Conservation (phyloP, 2,329 filamentous ascomycete species). For the Hypoxylon sp. region DNA sequence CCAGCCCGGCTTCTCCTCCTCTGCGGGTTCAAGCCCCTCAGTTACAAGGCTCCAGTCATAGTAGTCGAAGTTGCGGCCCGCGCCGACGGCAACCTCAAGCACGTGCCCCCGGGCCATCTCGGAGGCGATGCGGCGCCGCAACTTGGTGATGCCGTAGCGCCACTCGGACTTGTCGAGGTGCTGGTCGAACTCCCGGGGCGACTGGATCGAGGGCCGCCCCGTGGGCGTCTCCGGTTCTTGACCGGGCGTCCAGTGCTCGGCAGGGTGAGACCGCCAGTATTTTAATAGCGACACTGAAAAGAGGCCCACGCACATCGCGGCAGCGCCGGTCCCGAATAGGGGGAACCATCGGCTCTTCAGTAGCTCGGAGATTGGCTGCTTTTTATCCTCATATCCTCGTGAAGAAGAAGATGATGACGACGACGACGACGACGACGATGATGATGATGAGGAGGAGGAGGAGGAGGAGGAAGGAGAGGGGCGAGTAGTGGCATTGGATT, state of each 20-base stretch:
- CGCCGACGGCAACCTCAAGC: conserved; percentile 74
- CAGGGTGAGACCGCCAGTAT: conserved; percentile 49
- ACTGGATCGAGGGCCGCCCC: conserved; percentile 65
- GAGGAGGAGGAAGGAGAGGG: neutral
- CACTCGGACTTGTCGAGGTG: conserved; percentile 71
- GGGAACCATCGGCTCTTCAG: conserved; percentile 59
- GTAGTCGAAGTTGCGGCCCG: conserved; percentile 72
- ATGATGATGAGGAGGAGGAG: neutral
- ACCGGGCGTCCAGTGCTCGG: conserved; percentile 50
- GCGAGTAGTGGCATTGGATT: conserved; percentile 1
- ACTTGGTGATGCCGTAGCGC: conserved; percentile 68
- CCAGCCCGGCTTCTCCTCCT: conserved; percentile 42
- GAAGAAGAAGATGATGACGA: conserved; percentile 26
- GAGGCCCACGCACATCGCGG: conserved; percentile 63
- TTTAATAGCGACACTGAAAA: conserved; percentile 58
- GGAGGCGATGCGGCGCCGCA: conserved; percentile 65
- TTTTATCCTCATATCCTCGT: conserved; percentile 26
- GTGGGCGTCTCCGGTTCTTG: conserved; percentile 61
- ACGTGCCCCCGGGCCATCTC: conserved; percentile 68
- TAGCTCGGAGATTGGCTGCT: conserved; percentile 48
- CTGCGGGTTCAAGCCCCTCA: conserved; percentile 38
- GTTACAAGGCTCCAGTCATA: conserved; percentile 67
- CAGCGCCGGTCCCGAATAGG: conserved; percentile 63
- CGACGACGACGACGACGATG: conserved; percentile 16
- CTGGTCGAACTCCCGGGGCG: conserved; percentile 70